phyloP scores from a whole-genome alignment of 352 stramenopile species.

The Phytophthora sp. region DNA sequence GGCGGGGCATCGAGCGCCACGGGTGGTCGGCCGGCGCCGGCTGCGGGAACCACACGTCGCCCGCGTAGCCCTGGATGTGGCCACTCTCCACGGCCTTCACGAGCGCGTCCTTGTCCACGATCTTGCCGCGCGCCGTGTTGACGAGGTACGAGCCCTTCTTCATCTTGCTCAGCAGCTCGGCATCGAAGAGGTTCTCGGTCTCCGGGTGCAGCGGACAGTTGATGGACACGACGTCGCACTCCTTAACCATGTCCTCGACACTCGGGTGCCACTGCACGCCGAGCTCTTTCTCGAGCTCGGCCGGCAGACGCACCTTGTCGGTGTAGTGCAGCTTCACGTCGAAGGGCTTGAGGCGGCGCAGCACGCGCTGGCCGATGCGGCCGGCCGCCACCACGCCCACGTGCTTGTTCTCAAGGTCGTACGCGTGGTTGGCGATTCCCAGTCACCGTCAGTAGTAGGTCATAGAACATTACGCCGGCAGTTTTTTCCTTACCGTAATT shows the following conservation, averaged over 20 bases:
- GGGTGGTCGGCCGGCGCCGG: slow-evolving; percentile 68
- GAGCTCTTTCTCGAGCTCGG: slow-evolving; percentile 50
- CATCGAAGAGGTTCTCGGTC: slow-evolving; percentile 75
- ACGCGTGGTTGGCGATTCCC: slow-evolving; percentile 44
- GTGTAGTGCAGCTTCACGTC: slow-evolving; percentile 59
- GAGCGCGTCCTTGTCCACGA: slow-evolving; percentile 73
- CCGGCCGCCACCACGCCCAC: slow-evolving; percentile 45
- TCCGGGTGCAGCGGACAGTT: slow-evolving; percentile 71
- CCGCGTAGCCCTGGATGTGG: slow-evolving; percentile 43
- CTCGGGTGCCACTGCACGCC: slow-evolving; percentile 40
- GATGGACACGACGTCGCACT: slow-evolving; percentile 81
- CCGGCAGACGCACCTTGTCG: slow-evolving; percentile 45
- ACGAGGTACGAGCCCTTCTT: slow-evolving; percentile 74
- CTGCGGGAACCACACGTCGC: slow-evolving; percentile 86
- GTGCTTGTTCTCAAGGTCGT: slow-evolving; percentile 54
- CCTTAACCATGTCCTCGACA: slow-evolving; percentile 47
- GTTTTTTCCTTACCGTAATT: too few species aligned
- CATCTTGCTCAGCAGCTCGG: slow-evolving; percentile 65
- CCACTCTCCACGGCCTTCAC: slow-evolving; percentile 35
- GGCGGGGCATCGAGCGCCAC: slow-evolving; percentile 41
- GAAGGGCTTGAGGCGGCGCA: slow-evolving; percentile 47
- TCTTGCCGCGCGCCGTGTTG: slow-evolving; percentile 83
- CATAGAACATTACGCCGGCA: too few species aligned
- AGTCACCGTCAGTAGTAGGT: too few species aligned
- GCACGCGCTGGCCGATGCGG: slow-evolving; percentile 44